phyloP scores from a whole-genome alignment of 1,284 basidiomycete species.

The Rhodotorula sp. region DNA sequence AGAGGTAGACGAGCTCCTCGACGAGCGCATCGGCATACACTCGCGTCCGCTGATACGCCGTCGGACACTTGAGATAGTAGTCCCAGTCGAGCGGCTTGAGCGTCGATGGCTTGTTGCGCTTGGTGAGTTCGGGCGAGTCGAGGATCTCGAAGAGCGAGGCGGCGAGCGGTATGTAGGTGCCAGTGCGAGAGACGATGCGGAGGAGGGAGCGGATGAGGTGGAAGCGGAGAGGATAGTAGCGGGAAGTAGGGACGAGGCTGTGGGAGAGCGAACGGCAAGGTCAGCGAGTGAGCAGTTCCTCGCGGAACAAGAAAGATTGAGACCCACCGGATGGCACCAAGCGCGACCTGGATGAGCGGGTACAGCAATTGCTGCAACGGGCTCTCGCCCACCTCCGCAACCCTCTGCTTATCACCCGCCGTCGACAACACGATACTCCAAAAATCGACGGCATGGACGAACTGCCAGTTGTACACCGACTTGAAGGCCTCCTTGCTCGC shows the following conservation, averaged over 20 bases:
- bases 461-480: slow-evolving; percentile 98
- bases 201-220: slow-evolving; percentile 71
- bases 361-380: slow-evolving; percentile 86
- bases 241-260: slow-evolving; percentile 77
- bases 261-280: background rate
- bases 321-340: slow-evolving; percentile 83
- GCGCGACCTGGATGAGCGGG: slow-evolving; percentile 88
- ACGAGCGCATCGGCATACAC: slow-evolving; percentile 79
- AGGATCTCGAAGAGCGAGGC: slow-evolving; percentile 84
- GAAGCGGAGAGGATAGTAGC: slow-evolving; percentile 77
- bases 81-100: slow-evolving; percentile 87
- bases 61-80: slow-evolving; percentile 79
- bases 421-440: slow-evolving; percentile 87
- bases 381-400: slow-evolving; percentile 62
- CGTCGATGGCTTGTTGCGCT: slow-evolving; percentile 78
- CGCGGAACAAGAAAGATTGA: background rate
- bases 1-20: slow-evolving; percentile 75
- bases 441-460: slow-evolving; percentile 91
- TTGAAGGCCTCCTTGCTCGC: slow-evolving; percentile 85
- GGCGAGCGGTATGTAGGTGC: slow-evolving; percentile 83
- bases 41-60: slow-evolving; percentile 83
- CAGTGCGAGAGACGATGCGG: slow-evolving; percentile 71
- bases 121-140: slow-evolving; percentile 69
- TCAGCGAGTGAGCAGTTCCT: slow-evolving; percentile 4
- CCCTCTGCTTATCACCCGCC: slow-evolving; percentile 65